A percentile compares a stretch with the other conserved stretches of the same genome.
Evolutionary conservation across 208 protist genomes (phyloP).

Genomic region (Acanthamoeba triangularis): DNA sequence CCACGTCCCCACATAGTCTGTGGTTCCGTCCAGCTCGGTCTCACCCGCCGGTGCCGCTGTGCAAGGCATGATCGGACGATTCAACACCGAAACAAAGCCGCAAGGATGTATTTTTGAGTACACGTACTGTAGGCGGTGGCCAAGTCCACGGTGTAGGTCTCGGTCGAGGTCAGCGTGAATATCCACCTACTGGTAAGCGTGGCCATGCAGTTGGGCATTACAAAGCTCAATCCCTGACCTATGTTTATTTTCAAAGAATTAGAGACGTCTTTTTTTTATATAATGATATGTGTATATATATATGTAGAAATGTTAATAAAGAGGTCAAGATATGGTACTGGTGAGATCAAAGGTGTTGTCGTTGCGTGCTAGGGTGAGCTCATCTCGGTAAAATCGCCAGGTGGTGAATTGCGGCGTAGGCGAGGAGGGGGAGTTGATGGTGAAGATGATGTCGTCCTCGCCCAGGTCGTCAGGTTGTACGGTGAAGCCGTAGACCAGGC

Average conservation of each 20-base stretch:
- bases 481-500: not conserved
- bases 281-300: too few relatives aligned
- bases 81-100: not conserved
- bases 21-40: not conserved
- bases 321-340: not conserved
- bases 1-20: not conserved
- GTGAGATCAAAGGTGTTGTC: not conserved
- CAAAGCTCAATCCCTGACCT: not conserved
- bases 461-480: not conserved
- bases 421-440: not conserved
- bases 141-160: not conserved
- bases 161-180: not conserved
- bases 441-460: not conserved
- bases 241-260: too few relatives aligned
- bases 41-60: not conserved
- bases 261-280: too few relatives aligned
- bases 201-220: conserved; percentile 40
- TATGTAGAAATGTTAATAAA: too few relatives aligned
- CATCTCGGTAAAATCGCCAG: not conserved
- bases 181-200: not conserved
- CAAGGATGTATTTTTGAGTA: not conserved
- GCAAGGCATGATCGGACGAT: not conserved
- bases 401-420: not conserved
- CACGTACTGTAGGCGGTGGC: not conserved
- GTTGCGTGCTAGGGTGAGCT: not conserved